phyloP scores from a whole-genome alignment of 768 basidiomycete species.

The Macrolepiota dolichaula region DNA sequence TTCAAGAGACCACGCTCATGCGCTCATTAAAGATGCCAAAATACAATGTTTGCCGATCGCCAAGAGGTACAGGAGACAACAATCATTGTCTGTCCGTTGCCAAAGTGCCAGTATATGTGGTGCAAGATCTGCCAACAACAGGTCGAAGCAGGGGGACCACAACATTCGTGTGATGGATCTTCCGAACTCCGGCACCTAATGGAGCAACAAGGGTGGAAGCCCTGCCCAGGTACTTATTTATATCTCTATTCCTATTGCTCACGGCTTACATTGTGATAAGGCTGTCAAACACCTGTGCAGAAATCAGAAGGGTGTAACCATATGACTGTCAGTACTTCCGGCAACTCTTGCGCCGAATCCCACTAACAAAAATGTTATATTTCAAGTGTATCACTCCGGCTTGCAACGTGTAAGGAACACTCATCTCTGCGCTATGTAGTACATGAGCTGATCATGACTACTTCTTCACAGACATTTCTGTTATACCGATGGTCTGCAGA shows the following conservation, averaged over 20 bases:
- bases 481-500: constrained; percentile 45
- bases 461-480: constrained; percentile 41
- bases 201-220: constrained; percentile 24
- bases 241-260: constrained; percentile 2
- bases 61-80: constrained; percentile 18
- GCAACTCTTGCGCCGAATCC: background rate
- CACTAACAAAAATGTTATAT: background rate
- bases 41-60: constrained; percentile 21
- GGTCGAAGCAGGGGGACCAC: constrained; percentile 10
- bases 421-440: background rate
- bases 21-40: constrained; percentile 17
- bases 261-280: constrained; percentile 19
- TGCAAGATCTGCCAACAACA: constrained; percentile 21
- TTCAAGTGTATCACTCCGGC: constrained; percentile 50
- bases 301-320: constrained; percentile 56
- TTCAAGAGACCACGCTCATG: background rate
- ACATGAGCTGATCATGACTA: background rate
- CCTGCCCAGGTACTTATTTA: constrained; percentile 45
- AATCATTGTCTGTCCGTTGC: constrained; percentile 21
- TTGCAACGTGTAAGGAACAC: constrained; percentile 42
- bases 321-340: constrained; percentile 44
- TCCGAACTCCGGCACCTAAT: constrained; percentile 21
- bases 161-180: constrained; percentile 23
- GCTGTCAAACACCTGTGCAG: constrained; percentile 45
- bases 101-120: constrained; percentile 19